Base-by-base conservation (phyloP, 306 rosid species). In the Rubus idaeus region DNA sequence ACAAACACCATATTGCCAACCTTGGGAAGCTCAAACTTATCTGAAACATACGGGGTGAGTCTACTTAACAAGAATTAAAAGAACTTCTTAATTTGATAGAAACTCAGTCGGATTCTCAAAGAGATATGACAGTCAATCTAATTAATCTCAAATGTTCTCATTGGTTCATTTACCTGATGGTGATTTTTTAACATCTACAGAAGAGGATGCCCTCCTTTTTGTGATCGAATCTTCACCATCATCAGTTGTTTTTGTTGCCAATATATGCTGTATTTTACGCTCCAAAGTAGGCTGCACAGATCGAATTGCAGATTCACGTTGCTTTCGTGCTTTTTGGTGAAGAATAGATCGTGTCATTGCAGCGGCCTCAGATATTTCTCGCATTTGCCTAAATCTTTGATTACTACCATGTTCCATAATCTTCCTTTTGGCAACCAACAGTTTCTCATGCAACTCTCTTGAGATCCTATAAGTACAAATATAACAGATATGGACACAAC, bases 1-100 rank as follows among this genome's bases (percentile, higher is more conserved):
- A 90, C 88, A 75, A 77, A 75, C 78, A 95, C 92, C 83, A 58
- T 68, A 81, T 88, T 94, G 58, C 97, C 97, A 83, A 89, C 92
- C 84, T 78, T 89, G 52, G 94, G 97, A 77, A 81, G 79, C 84
- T 68, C 56, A 51, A 82, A 76, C 82, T 85, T 88, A 61, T 75
- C 99, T 92, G 93, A 68, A 67, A 80, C 71, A 77, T 53, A 60
- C 9, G 6, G 23, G 68, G 40, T n/a, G 35, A 55, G 78, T 65
- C 18, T 26, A 53, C 21, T 51, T 47, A 30, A 55, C 44, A 37
- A 55, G 18, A 17, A 20, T 64, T 73, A 11, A 42, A 61, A 41
- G 51, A 55, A 42, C 49, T 17, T 23, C 17, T 18, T 42, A 12
- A 10, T 2, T n/a, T 53, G 42, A 14, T 21, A 45, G 21, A 23